Evolutionary conservation across 1,284 basidiomycete genomes (phyloP), one percentile per base, ranked within the genome.

Genomic region (Ceraceosorus guamensis): DNA sequence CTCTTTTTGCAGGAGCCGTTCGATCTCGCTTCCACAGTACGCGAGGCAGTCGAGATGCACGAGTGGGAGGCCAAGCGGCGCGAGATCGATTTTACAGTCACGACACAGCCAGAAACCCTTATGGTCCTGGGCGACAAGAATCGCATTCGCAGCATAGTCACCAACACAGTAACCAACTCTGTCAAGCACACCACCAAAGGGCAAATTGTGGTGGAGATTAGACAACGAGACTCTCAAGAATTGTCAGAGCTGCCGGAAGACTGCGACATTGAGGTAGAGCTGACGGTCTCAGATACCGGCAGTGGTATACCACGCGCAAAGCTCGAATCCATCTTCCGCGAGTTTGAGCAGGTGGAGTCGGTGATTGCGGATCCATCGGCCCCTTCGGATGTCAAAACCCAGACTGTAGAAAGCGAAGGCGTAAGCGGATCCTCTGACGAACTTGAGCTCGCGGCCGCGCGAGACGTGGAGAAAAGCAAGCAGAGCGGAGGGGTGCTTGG

Each of bases 1-100:
- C 87, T 86, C 0, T 85, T 85, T 1, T 86, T 88, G 76, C 86
- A 85, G 70, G 89, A 91, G 72, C 86, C 87, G 0, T 90, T 91
- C 68, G 82, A 91, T 70, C 78, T 91, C 5, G 81, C 81, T 14
- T 77, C 79, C n/a, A 81, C 83, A 0, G 85, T 91, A 57, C 77
- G 82, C 47, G 87, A 89, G 48, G 86, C 88, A 0, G 82, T 84
- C 2, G 79, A 71, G 71, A 68, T 76, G 33, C 81, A 82, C 65
- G 77, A 80, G 48, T 84, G 83, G 56, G 89, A 93, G 77, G 86
- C 88, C 0, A 76, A 79, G 49, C 81, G 88, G 39, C 81, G 86
- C 48, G 81, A 82, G 5, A 77, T 93, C 31, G 68, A 79, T 4
- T 91, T 91, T 74, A 70, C 78, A 2, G 73, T 91, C 33, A 81